Evolutionary conservation across 371 early-diverging fungal species (phyloP), one percentile per base, ranked within the genome.

Genomic region (Mucor circinelloides): DNA sequence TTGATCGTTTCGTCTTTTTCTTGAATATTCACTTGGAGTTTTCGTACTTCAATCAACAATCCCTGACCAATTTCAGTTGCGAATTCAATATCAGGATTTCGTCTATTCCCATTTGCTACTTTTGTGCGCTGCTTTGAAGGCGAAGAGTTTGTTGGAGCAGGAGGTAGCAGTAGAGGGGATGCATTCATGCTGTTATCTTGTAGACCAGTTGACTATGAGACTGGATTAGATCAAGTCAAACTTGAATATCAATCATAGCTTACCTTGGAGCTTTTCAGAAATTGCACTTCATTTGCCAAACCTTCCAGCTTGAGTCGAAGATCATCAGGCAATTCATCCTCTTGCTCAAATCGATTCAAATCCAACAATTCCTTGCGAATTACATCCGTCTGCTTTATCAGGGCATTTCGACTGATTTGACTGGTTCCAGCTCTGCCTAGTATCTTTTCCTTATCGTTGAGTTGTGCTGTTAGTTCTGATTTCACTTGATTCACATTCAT

Each of bases 1-100:
- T 85, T 84, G 60, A 87, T 81, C 52, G 80, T 82, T 65, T 84
- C 86, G 21, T 93, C 92, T 44, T 89, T 84, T 77, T 88, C 87
- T 68, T 83, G 82, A 21, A 83, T 34, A 10, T 70, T 55, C 5
- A 71, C 75, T 55, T 84, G 84, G 64, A 87, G 70, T 60, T 81
- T 81, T 7, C 83, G 77, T 19, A 85, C 77, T 61, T 87, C 84
- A 28, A 78, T 58, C 60, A 87, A 66, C 19, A 87, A 63, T 2
- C 77, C 78, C 48, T 87, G 84, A 17, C 87, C 87, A 38, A 87
- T 82, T 40, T 81, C 82, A 12, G 85, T 79, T 25, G 85, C 85
- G 65, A 85, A 80, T 28, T 82, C 80, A 60, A 87, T 81, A 74
- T 87, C 85, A n/a, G 76, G 77, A 36, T 85, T 79, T 9, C 73